A percentile compares a stretch with the other conserved stretches of the same genome.
These are phyloP conservation scores for Botryosphaeria agaves DNA, from an alignment of 2,329 filamentous ascomycete genomes.

Conservation along the genomic window DNA sequence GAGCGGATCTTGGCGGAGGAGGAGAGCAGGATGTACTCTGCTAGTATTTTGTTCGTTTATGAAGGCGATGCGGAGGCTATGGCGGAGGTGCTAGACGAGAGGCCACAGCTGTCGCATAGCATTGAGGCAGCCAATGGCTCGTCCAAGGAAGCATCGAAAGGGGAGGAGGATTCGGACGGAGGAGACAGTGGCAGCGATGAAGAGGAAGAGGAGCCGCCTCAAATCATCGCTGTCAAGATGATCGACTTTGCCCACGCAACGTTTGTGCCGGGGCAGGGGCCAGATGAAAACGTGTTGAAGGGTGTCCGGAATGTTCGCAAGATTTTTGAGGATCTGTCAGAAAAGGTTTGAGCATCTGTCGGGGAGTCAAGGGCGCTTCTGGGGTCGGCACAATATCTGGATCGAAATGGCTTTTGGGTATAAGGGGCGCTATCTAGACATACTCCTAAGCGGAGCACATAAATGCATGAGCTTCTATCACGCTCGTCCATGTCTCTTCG, in stretches of 20 bases:
- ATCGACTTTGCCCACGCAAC: slow-evolving; percentile 94
- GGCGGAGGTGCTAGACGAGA: slow-evolving; percentile 26
- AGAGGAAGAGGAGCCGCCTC: slow-evolving; percentile 34
- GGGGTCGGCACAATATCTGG: too few species aligned
- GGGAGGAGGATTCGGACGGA: slow-evolving; percentile 26
- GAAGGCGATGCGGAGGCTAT: slow-evolving; percentile 42
- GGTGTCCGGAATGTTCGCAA: slow-evolving; percentile 56
- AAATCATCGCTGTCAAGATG: slow-evolving; percentile 64
- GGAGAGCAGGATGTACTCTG: slow-evolving; percentile 51
- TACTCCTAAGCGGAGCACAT: too few species aligned
- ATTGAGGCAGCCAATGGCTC: slow-evolving; percentile 7
- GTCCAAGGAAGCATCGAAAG: slow-evolving; percentile 23
- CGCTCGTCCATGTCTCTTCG: too few species aligned
- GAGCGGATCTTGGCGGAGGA: slow-evolving; percentile 39
- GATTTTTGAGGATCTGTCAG: slow-evolving; percentile 49
- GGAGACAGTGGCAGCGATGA: slow-evolving; percentile 39
- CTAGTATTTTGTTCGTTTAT: slow-evolving; percentile 47
- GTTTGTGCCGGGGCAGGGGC: slow-evolving; percentile 66
- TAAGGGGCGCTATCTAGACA: too few species aligned
- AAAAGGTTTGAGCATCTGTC: too few species aligned
- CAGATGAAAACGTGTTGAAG: slow-evolving; percentile 65
- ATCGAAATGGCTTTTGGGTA: too few species aligned
- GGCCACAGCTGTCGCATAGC: too few species aligned
- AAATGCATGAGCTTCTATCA: too few species aligned
- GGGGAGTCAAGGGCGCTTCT: too few species aligned